Conservation (phyloP, 2,329 filamentous ascomycete genomes). For the Emergomyces orientalis region DNA sequence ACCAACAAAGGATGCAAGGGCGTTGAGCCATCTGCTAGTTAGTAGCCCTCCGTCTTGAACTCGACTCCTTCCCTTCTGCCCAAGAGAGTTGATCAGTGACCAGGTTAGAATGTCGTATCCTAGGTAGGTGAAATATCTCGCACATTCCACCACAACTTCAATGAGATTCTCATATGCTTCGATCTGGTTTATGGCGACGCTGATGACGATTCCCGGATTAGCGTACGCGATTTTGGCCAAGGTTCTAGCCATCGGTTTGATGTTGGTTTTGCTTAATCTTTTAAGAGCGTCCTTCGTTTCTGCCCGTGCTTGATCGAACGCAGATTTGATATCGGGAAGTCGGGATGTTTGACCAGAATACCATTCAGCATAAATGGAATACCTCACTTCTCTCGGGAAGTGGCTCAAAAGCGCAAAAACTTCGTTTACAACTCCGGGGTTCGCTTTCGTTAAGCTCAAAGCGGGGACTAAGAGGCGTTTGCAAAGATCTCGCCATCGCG, state of each 20-base stretch:
- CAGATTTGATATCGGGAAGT: constrained; percentile 64
- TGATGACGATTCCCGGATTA: constrained; percentile 85
- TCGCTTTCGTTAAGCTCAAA: constrained; percentile 74
- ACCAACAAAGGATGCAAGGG: constrained; percentile 81
- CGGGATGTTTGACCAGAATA: constrained; percentile 70
- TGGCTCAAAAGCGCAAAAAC: constrained; percentile 73
- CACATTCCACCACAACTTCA: constrained; percentile 87
- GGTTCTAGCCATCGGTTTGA: constrained; percentile 73
- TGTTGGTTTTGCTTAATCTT: constrained; percentile 77
- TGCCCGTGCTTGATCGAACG: constrained; percentile 64
- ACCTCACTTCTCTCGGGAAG: constrained; percentile 68
- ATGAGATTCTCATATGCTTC: constrained; percentile 93
- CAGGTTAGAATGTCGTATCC: constrained; percentile 91
- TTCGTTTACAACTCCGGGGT: constrained; percentile 74
- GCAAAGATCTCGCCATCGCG: constrained; percentile 76
- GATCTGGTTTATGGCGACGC: constrained; percentile 78
- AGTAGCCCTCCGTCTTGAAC: constrained; percentile 59
- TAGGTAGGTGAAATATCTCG: constrained; percentile 83
- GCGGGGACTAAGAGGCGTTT: constrained; percentile 78
- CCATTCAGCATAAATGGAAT: constrained; percentile 90
- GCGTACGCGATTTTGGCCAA: constrained; percentile 88
- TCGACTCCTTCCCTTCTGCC: constrained; percentile 48
- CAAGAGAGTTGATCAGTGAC: constrained; percentile 69
- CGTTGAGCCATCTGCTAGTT: constrained; percentile 85
- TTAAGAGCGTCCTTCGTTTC: constrained; percentile 84